Conservation (phyloP, 164 flowering plant genomes). For the Euptelea pleiosperma region DNA sequence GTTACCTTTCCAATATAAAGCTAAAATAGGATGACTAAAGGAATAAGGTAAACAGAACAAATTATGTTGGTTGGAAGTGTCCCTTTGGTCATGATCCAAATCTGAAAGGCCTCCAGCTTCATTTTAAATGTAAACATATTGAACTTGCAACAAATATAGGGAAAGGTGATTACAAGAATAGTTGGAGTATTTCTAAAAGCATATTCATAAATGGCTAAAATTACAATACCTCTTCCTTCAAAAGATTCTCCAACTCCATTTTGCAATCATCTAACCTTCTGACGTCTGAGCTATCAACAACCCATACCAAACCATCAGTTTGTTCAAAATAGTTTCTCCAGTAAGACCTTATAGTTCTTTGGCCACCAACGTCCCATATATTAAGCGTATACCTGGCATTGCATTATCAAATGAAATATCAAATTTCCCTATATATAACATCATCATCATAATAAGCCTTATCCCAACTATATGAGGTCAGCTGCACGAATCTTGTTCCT, state of each 20-base stretch:
- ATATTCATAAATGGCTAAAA: neutral
- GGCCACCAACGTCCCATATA: constrained; percentile 99
- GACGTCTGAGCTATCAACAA: constrained; percentile 96
- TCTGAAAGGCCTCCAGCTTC: too few species aligned
- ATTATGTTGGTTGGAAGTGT: too few species aligned
- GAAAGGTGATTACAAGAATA: too few species aligned
- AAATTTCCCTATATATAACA: neutral
- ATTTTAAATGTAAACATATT: too few species aligned
- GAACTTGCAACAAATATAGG: too few species aligned
- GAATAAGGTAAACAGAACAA: too few species aligned
- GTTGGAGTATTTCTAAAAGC: neutral
- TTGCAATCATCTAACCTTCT: constrained; percentile 90
- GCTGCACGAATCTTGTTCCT: too few species aligned
- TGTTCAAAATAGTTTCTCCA: constrained; percentile 99
- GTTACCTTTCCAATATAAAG: too few species aligned
- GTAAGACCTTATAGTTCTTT: constrained; percentile 87
- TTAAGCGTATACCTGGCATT: constrained; percentile 73
- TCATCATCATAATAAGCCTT: too few species aligned
- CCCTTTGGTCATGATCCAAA: too few species aligned
- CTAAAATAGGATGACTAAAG: too few species aligned
- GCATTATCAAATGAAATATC: neutral
- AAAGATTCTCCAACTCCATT: constrained; percentile 85
- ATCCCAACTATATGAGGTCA: too few species aligned
- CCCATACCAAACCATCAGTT: constrained; percentile 98
- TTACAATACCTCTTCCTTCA: constrained; percentile 87